phyloP scores from a whole-genome alignment of 2,329 filamentous ascomycete genomes.

The Pseudogymnoascus sp. region DNA sequence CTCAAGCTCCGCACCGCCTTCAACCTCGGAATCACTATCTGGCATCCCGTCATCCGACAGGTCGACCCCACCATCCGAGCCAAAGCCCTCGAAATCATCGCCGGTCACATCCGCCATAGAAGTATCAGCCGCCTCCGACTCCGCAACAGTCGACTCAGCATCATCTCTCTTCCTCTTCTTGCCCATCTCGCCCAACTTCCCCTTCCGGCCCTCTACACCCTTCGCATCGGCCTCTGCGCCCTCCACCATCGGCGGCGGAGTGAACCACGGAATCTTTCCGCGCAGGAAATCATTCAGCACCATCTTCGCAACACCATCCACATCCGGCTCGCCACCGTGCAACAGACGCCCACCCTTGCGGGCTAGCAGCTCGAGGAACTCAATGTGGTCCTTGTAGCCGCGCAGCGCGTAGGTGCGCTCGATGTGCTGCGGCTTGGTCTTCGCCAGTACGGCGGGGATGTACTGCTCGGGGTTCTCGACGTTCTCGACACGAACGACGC shows the following conservation, averaged over 20 bases:
- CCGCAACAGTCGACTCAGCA: constrained; percentile 35
- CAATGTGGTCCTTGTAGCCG: constrained; percentile 66
- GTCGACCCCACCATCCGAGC: constrained; percentile 33
- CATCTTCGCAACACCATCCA: constrained; percentile 94
- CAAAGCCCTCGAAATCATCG: constrained; percentile 43
- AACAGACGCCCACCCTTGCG: constrained; percentile 80
- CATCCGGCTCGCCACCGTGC: constrained; percentile 87
- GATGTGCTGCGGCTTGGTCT: constrained; percentile 79
- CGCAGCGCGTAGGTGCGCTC: constrained; percentile 88
- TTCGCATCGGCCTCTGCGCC: constrained; percentile 42
- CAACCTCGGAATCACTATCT: constrained; percentile 27
- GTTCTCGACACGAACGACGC: constrained; percentile 90
- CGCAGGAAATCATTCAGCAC: constrained; percentile 92
- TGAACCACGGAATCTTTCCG: constrained; percentile 96
- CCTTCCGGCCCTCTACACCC: constrained; percentile 62
- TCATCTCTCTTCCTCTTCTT: constrained; percentile 66
- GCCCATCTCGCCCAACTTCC: constrained; percentile 77
- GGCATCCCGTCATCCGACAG: constrained; percentile 28
- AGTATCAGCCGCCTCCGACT: constrained; percentile 30
- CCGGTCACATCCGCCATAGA: constrained; percentile 28
- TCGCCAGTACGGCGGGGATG: constrained; percentile 71
- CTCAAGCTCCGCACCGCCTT: constrained; percentile 24
- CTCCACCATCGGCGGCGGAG: constrained; percentile 60
- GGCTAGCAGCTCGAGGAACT: constrained; percentile 81
- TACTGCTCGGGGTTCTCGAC: constrained; percentile 96